A percentile compares a stretch with the other conserved stretches of the same genome.
phyloP scores from a whole-genome alignment of 768 basidiomycete species.

The Holtermannia corniformis region DNA sequence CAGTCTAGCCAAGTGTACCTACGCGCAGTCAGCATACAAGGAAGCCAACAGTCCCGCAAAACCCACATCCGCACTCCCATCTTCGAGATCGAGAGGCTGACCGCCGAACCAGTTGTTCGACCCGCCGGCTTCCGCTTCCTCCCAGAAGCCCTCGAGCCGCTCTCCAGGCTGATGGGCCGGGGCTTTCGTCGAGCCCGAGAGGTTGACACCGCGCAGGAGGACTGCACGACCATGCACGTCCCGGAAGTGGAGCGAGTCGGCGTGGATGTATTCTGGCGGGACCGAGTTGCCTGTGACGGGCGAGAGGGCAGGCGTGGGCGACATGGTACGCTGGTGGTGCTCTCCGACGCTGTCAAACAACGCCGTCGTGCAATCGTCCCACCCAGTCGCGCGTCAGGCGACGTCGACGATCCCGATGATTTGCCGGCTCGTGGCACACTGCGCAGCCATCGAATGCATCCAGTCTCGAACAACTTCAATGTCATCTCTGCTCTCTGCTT shows the following conservation, averaged over 20 bases:
- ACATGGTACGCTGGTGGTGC: slow-evolving; percentile 18
- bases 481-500: neutral
- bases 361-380: neutral
- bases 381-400: too few species aligned
- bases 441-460: too few species aligned
- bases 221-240: slow-evolving; percentile 44
- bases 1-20: slow-evolving; percentile 71
- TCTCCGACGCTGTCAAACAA: neutral
- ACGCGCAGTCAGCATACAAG: slow-evolving; percentile 45
- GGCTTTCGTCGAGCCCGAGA: slow-evolving; percentile 80
- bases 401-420: too few species aligned
- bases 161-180: slow-evolving; percentile 64
- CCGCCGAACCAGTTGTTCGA: slow-evolving; percentile 63
- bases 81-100: slow-evolving; percentile 72
- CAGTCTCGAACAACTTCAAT: neutral
- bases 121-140: slow-evolving; percentile 52
- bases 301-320: slow-evolving; percentile 26
- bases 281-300: slow-evolving; percentile 37
- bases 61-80: slow-evolving; percentile 44
- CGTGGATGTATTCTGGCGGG: slow-evolving; percentile 36
- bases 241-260: slow-evolving; percentile 34
- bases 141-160: slow-evolving; percentile 72
- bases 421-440: too few species aligned
- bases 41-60: neutral
- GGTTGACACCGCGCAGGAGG: slow-evolving; percentile 82